Evolutionary conservation across 345 rosid genomes (phyloP), one percentile per base, ranked within the genome.

Genomic region (Eucalyptus shirleyi): DNA sequence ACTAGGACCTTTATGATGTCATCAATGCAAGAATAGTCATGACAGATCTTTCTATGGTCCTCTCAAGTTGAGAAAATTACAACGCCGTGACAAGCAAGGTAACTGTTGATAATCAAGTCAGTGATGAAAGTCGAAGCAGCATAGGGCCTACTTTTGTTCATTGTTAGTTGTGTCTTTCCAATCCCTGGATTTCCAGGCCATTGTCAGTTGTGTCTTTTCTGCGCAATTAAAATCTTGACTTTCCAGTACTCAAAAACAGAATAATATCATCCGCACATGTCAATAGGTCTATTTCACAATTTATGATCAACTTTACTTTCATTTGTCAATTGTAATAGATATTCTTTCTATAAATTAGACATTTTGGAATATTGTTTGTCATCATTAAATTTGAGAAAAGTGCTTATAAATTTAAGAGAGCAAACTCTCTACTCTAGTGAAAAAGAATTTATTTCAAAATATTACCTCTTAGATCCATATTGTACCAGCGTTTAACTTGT

Each of bases 401-500:
- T 21, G 59, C 5, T 55, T 55, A 21, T 4, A 8, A 55, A 21
- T 55, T 21, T 17, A 50, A 17, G 59, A 55, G 26, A 55, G 26
- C 26, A 55, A 55, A 21, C 21, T 21, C 59, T 55, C 0, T 55
- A 21, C 59, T 55, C 5, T 21, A 0, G 0, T 21, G 26, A 55
- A 3, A 0, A 55, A 8, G 5, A 53, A 8, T 3, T 55, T 55
- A 21, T 55, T 55, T 4, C 59, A 55, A 19, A 55, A 1, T 55
- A n/a, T n/a, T n/a, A 53, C 7, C 59, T 5, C 21, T 55, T 55
- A 21, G 59, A 55, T 55, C 59, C 59, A 0, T 55, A 0, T 21
- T 19, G 24, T 53, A 53, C 53, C 0, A 0, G 24, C 0, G 0
- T 19, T 53, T 53, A 53, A 53, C 1, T 53, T 0, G 0, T 3